Evolutionary conservation across 2,329 filamentous ascomycete genomes (phyloP), one percentile per base, ranked within the genome.

Genomic region (Hymenotorrendiella dingleyae): DNA sequence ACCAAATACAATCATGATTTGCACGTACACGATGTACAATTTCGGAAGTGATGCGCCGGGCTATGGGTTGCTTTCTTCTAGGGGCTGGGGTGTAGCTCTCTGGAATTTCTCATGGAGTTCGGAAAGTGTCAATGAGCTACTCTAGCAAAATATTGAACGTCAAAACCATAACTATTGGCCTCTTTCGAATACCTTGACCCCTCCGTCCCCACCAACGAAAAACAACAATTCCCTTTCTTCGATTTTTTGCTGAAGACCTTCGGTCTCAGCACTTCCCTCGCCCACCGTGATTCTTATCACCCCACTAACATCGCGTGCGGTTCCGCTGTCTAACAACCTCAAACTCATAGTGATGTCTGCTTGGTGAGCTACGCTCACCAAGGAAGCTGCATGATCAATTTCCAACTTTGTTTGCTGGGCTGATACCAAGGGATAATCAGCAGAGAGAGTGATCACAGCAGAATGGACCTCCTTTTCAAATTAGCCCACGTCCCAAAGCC

Each of bases 251-350:
- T 43, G 44, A 12, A 67, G 69, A 22, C 58, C 57, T 8, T 50
- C 45, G 39, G 46, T 47, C 30, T 53, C 57, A 19, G 58, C 61
- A 19, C 12, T 63, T 14, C 43, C 34, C 11, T 55, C 67, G 3
- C 81, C 81, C 33, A 73, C 71, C 14, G 84, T 90, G 37, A 93
- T 72, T 52, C 89, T 76, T 49, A 96, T 58, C 32, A 95, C 88
- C 3, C 91, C 91, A 65, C 86, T 94, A 23, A 97, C 86, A 64
- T 96, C 91, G 60, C 76, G 82, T 49, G 91, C 90, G n/a, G 82
- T 81, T 1, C 91, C 91, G 0, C 89, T 94, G 58, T 94, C 89
- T 47, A 97, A 64, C 57, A 82, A 73, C 40, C 90, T 72, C 45
- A 93, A 67, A 48, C 85, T 78, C 55, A 94, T 65, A 3, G 91